Percentiles rank a stretch among this genome's conserved stretches.
These are phyloP conservation scores for Fusarium udum DNA, from an alignment of 2,329 filamentous ascomycete genomes.

Conservation along the genomic window DNA sequence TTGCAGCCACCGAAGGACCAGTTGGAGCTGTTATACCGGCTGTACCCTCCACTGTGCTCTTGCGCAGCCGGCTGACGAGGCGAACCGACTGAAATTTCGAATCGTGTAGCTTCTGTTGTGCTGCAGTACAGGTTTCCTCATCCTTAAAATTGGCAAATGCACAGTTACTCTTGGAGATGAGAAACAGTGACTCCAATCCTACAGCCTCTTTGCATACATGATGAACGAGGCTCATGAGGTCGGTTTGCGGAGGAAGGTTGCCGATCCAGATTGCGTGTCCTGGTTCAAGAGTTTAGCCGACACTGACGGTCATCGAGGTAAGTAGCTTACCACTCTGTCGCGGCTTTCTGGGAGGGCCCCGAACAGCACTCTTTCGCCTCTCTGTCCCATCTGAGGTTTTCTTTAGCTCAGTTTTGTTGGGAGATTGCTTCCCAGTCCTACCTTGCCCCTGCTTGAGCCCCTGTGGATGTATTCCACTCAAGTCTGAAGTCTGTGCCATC, in stretches of 20 bases:
- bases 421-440: conserved; percentile 29
- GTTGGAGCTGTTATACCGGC: conserved; percentile 62
- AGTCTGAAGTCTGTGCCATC: conserved; percentile 26
- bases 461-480: conserved; percentile 8
- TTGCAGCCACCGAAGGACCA: conserved; percentile 59
- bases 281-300: conserved; percentile 33
- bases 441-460: conserved; percentile 37
- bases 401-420: conserved; percentile 28
- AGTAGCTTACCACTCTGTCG: conserved; percentile 66
- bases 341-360: conserved; percentile 53
- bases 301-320: conserved; percentile 11
- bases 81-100: conserved; percentile 87
- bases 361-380: conserved; percentile 42
- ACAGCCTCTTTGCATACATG: conserved; percentile 85
- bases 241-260: conserved; percentile 86
- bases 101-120: conserved; percentile 88
- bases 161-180: conserved; percentile 97
- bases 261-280: conserved; percentile 97
- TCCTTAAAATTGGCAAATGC: conserved; percentile 96
- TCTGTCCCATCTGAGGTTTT: conserved; percentile 30
- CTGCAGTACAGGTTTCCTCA: conserved; percentile 76
- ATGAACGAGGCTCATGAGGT: conserved; percentile 84
- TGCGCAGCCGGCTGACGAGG: conserved; percentile 83
- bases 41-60: conserved; percentile 59
- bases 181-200: conserved; percentile 86